Evolutionary conservation across 495 filamentous ascomycete genomes (phyloP), one percentile per base, ranked within the genome.

Genomic region (Podospora pseudocomata): DNA sequence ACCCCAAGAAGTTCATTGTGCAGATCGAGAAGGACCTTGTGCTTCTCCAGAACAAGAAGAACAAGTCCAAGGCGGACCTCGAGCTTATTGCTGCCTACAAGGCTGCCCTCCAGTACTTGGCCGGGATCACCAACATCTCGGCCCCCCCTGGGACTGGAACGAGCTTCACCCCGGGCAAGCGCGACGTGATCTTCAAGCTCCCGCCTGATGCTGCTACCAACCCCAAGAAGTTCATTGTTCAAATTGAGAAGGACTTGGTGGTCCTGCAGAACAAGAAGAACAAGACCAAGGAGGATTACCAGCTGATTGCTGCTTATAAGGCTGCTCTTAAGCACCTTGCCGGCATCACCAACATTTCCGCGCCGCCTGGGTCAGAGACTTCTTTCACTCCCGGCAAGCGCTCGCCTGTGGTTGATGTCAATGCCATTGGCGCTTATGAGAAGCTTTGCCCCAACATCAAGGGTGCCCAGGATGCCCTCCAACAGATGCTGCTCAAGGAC

Each of bases 361-460:
- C 74, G 13, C 72, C 76, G 15, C 72, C 72, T 2, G 76, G 74
- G n/a, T 58, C 67, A 30, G 68, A 66, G 6, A 68, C 69, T 2
- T 72, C 68, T 39, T 76, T 78, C 70, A 69, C 65, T 20, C 73
- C 74, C 2, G 76, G 74, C 62, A 76, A 76, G 70, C 62, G n/a
- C 55, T 55, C 19, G 23, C 11, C 62, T 57, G 30, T 39, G 55
- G 5, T 49, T 11, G 39, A 49, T 16, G 39, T 49, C 39, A 49
- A 49, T 16, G 39, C 39, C 39, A 13, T 49, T 49, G 64, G 60
- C 39, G 30, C 64, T 3, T 64, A 67, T 49, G 72, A 65, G 56
- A 59, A 59, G 39, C 39, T 49, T 49, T 74, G 74, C 68, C 67
- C 72, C 4, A 68, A 70, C 20, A 66, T 73, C 26, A 67, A 67